Conservation (phyloP, 129 eudicot species). For the Mikania micrantha region DNA sequence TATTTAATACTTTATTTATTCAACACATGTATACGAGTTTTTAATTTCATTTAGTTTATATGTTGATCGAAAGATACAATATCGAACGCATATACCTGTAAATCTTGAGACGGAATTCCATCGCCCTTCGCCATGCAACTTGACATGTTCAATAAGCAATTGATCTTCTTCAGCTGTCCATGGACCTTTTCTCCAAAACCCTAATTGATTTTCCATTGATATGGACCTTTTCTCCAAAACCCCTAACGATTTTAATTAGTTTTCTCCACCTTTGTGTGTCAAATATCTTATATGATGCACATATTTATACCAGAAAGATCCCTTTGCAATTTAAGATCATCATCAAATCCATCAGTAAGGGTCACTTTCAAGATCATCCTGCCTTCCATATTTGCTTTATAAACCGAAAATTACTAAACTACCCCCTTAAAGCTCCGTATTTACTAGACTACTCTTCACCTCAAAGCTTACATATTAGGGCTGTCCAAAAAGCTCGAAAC, state of each 20-base stretch:
- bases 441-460: conserved; percentile 30
- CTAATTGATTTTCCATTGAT: conserved; percentile 22
- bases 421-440: neutral
- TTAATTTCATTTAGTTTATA: too few relatives aligned
- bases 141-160: conserved; percentile 69
- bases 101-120: conserved; percentile 89
- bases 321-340: conserved; percentile 9
- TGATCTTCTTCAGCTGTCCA: conserved; percentile 93
- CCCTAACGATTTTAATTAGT: conserved; percentile 13
- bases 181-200: conserved; percentile 88
- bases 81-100: conserved; percentile 40
- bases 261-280: conserved; percentile 29
- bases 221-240: conserved; percentile 75
- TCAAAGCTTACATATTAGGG: too few relatives aligned
- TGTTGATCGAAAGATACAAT: neutral
- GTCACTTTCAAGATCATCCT: conserved; percentile 30
- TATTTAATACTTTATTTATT: too few relatives aligned
- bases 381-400: conserved; percentile 13
- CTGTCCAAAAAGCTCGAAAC: too few relatives aligned
- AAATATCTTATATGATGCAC: conserved; percentile 37
- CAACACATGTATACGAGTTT: too few relatives aligned
- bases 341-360: conserved; percentile 15
- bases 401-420: conserved; percentile 14
- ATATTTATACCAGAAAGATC: conserved; percentile 53
- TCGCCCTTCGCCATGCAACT: conserved; percentile 85